Conservation (phyloP, 176 grass and related monocot genomes). For the Tillandsia fasciculata region DNA sequence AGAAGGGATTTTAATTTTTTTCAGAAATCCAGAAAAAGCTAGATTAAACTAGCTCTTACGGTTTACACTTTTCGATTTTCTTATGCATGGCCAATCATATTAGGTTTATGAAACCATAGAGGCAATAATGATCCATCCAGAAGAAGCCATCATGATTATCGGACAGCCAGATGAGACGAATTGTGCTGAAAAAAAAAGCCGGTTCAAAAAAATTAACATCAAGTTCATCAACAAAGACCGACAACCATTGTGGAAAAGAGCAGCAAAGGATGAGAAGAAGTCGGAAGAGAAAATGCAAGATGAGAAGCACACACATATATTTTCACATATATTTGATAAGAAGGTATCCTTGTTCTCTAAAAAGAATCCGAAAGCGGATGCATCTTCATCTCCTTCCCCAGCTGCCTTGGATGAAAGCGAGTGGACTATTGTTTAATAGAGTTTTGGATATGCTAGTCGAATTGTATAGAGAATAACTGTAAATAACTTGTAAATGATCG, state of each 20-base stretch:
- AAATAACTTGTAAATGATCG: constrained; percentile 4
- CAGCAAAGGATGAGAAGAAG: constrained; percentile 44
- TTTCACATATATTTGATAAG: constrained; percentile 48
- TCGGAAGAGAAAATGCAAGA: constrained; percentile 28
- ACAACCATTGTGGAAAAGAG: constrained; percentile 45
- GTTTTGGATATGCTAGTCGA: constrained; percentile 7
- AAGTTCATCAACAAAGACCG: constrained; percentile 50
- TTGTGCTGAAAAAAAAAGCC: constrained; percentile 35
- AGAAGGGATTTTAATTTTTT: not conserved
- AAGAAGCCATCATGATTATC: constrained; percentile 46
- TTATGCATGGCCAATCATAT: not conserved
- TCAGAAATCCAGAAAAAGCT: not conserved
- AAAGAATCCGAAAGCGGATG: constrained; percentile 35
- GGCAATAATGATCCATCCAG: constrained; percentile 58
- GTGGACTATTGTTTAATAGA: constrained; percentile 50
- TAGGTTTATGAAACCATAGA: constrained; percentile 69
- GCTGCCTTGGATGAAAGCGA: constrained; percentile 39
- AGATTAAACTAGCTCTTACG: not conserved
- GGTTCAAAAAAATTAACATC: constrained; percentile 37
- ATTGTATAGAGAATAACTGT: constrained; percentile 20
- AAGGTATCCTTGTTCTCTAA: constrained; percentile 52
- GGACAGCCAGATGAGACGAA: constrained; percentile 40
- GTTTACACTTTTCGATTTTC: not conserved
- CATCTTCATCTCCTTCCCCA: constrained; percentile 3
- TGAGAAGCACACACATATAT: constrained; percentile 32